Percentiles rank a stretch among this genome's conserved stretches.
These are phyloP conservation scores for Aspergillus diversus DNA, from an alignment of 495 filamentous ascomycete genomes.

Conservation along the genomic window DNA sequence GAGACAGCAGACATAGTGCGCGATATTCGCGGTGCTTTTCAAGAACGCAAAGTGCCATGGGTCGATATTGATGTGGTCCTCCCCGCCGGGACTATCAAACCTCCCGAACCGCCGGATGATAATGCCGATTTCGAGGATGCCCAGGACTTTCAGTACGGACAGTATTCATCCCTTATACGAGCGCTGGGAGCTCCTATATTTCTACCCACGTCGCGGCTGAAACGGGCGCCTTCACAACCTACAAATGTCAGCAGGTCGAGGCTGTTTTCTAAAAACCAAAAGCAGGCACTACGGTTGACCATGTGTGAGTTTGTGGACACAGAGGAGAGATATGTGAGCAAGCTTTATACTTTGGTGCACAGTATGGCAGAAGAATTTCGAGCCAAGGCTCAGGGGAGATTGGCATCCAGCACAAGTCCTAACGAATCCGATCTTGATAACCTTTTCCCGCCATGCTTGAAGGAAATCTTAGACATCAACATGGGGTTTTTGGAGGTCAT, in stretches of 20 bases:
- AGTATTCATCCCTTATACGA: conserved; percentile 72
- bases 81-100: conserved; percentile 71
- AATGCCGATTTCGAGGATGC: conserved; percentile 58
- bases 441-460: conserved; percentile 79
- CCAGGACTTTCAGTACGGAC: conserved; percentile 68
- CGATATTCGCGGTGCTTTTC: conserved; percentile 71
- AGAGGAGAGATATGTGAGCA: conserved; percentile 89
- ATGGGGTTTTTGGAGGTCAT: conserved; percentile 75
- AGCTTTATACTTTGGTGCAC: conserved; percentile 79
- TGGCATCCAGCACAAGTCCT: conserved; percentile 68
- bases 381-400: conserved; percentile 61
- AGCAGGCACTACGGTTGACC: conserved; percentile 80
- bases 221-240: conserved; percentile 83
- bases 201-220: conserved; percentile 83
- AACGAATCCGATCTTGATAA: conserved; percentile 69
- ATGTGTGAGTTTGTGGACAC: conserved; percentile 93
- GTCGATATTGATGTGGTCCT: conserved; percentile 88
- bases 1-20: conserved; percentile 71
- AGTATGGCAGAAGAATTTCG: conserved; percentile 75
- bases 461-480: conserved; percentile 78
- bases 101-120: conserved; percentile 40
- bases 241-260: conserved; percentile 74
- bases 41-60: conserved; percentile 77
- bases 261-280: conserved; percentile 77
- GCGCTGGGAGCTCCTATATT: conserved; percentile 82